Percentiles rank a stretch among this genome's conserved stretches.
Conservation (phyloP, 257 asterid genomes). For the Verbascum thapsus region DNA sequence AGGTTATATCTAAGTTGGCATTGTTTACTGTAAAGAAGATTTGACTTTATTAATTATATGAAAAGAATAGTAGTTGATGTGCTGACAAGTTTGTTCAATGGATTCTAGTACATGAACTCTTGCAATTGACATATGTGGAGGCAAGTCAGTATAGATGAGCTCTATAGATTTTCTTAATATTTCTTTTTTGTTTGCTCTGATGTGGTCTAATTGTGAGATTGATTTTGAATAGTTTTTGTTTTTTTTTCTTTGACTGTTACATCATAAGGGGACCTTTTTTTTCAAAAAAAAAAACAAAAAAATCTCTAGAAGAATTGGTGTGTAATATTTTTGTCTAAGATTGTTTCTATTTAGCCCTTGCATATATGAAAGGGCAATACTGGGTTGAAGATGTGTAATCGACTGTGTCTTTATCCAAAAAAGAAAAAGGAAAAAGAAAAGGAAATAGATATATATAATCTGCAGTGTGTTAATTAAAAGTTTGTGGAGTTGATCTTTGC, state of each 20-base stretch:
- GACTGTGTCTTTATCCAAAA: constrained; percentile 4
- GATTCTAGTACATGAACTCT: constrained; percentile 19
- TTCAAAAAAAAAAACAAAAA: no score
- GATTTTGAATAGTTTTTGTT: constrained; percentile 11
- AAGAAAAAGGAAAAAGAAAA: no score
- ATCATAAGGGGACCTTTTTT: no score
- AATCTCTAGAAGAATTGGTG: no score
- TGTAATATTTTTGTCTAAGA: no score
- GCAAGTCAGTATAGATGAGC: constrained; percentile 27
- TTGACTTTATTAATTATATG: constrained; percentile 6
- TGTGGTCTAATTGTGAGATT: constrained; percentile 23
- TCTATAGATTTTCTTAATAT: background rate
- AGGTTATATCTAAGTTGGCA: constrained; percentile 15
- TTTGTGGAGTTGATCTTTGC: constrained; percentile 11
- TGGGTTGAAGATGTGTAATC: constrained; percentile 1
- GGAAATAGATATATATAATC: background rate
- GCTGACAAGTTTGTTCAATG: constrained; percentile 22
- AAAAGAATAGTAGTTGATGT: constrained; percentile 26
- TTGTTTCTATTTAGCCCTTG: constrained; percentile 28
- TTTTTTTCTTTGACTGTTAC: constrained; percentile 18
- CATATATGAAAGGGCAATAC: constrained; percentile 26
- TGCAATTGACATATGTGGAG: constrained; percentile 22
- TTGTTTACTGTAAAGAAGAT: constrained; percentile 16
- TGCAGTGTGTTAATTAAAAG: constrained; percentile 11
- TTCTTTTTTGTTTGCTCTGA: constrained; percentile 22